Conservation (phyloP, 805 yeast species). For the Candida pini region DNA sequence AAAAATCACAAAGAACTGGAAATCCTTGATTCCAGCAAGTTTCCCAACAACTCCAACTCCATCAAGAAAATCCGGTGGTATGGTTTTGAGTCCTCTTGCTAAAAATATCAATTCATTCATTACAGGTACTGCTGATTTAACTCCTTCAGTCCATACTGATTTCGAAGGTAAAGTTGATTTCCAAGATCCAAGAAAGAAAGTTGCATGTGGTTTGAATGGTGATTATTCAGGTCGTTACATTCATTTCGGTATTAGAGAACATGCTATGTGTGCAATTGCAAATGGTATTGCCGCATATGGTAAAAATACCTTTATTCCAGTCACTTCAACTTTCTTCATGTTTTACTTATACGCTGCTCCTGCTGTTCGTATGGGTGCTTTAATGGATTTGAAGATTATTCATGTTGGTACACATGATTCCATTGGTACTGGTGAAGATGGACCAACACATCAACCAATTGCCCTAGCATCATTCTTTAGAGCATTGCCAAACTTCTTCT, state of each 20-base stretch:
- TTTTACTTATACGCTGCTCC: slow-evolving; percentile 80
- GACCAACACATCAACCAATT: slow-evolving; percentile 91
- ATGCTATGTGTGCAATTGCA: slow-evolving; percentile 97
- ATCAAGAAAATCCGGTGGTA: slow-evolving; percentile 89
- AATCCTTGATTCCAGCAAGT: slow-evolving; percentile 67
- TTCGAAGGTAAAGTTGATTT: slow-evolving; percentile 79
- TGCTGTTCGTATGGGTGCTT: slow-evolving; percentile 79
- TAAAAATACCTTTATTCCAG: slow-evolving; percentile 77
- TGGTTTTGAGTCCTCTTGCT: slow-evolving; percentile 62
- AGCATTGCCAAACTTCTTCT: slow-evolving; percentile 74
- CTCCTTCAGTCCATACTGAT: slow-evolving; percentile 87
- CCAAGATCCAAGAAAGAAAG: slow-evolving; percentile 69
- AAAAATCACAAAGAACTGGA: slow-evolving; percentile 83
- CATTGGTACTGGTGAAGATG: slow-evolving; percentile 88
- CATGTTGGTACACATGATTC: slow-evolving; percentile 91
- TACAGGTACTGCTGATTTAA: slow-evolving; percentile 97
- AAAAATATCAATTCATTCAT: slow-evolving; percentile 55
- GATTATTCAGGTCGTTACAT: slow-evolving; percentile 86
- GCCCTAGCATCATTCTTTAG: slow-evolving; percentile 77
- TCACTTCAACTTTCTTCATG: slow-evolving; percentile 62
- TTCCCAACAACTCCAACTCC: slow-evolving; percentile 83
- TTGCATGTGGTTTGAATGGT: slow-evolving; percentile 51
- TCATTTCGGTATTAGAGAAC: slow-evolving; percentile 98
- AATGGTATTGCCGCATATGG: slow-evolving; percentile 93
- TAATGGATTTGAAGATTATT: slow-evolving; percentile 74